Percentiles rank a stretch among this genome's conserved stretches.
Conservation (phyloP, 192 early-diverging fungal species). For the Fimicolochytrium jonesii region DNA sequence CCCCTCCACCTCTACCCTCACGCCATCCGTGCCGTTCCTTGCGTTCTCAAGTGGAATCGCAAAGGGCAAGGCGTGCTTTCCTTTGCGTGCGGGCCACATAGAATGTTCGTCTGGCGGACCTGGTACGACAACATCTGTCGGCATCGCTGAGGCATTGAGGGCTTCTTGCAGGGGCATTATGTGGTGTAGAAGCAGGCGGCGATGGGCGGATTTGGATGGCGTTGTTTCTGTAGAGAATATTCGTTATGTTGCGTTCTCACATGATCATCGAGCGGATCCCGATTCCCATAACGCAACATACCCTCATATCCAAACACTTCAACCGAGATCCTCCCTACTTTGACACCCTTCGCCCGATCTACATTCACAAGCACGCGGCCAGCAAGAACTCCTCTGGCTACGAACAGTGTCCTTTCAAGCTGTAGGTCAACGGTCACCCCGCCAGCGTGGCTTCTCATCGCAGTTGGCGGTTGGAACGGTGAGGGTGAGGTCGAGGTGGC, state of each 20-base stretch:
- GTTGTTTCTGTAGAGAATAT: constrained; percentile 7
- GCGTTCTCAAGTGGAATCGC: constrained; percentile 9
- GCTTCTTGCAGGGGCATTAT: constrained; percentile 29
- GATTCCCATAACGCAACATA: constrained; percentile 11
- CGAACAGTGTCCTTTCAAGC: constrained; percentile 24
- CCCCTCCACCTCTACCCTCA: not conserved
- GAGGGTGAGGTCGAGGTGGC: too few species aligned
- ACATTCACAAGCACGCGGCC: constrained; percentile 24
- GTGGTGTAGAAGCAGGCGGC: constrained; percentile 27
- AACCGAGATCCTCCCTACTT: constrained; percentile 32
- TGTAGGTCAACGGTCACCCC: constrained; percentile 19
- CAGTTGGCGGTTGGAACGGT: too few species aligned
- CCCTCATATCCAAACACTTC: constrained; percentile 37
- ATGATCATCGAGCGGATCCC: too few species aligned
- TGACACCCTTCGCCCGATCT: constrained; percentile 12
- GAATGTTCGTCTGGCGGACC: constrained; percentile 49
- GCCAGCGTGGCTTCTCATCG: too few species aligned
- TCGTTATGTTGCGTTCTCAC: too few species aligned
- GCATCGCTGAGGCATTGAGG: constrained; percentile 13
- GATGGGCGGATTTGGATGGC: too few species aligned
- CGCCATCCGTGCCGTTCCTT: not conserved
- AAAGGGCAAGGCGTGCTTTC: constrained; percentile 33
- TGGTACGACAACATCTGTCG: constrained; percentile 38
- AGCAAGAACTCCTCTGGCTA: constrained; percentile 20
- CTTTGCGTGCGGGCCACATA: constrained; percentile 46